A percentile compares a stretch with the other conserved stretches of the same genome.
These are phyloP conservation scores for Aspergillus coremiiformis DNA, from an alignment of 495 filamentous ascomycete genomes.

Conservation along the genomic window DNA sequence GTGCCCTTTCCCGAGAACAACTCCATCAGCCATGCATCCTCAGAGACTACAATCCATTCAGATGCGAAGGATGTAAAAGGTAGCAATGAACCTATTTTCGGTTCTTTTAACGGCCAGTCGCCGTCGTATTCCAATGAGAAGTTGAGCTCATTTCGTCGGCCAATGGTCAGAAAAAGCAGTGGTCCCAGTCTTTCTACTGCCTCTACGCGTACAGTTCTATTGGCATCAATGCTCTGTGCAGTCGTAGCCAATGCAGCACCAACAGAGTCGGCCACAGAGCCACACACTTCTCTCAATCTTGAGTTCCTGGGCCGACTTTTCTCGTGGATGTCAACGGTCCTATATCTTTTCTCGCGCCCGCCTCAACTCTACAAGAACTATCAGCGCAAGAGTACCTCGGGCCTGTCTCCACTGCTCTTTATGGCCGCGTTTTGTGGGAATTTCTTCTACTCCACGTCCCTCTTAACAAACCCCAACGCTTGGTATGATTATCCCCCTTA, in stretches of 20 bases:
- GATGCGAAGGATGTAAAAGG: slow-evolving; percentile 28
- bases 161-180: slow-evolving; percentile 19
- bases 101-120: slow-evolving; percentile 16
- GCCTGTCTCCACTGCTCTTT: slow-evolving; percentile 62
- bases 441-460: slow-evolving; percentile 60
- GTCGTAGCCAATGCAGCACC: slow-evolving; percentile 38
- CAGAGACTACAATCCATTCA: slow-evolving; percentile 14
- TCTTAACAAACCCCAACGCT: slow-evolving; percentile 61
- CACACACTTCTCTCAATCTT: slow-evolving; percentile 22
- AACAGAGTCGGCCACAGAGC: slow-evolving; percentile 16
- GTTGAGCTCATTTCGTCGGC: slow-evolving; percentile 25
- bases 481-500: slow-evolving; percentile 55
- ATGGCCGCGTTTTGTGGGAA: slow-evolving; percentile 67
- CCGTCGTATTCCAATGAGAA: slow-evolving; percentile 39
- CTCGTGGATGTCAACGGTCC: slow-evolving; percentile 58
- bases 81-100: slow-evolving; percentile 18
- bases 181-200: slow-evolving; percentile 26
- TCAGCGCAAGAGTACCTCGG: slow-evolving; percentile 57
- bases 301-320: slow-evolving; percentile 49
- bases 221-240: slow-evolving; percentile 41
- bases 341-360: slow-evolving; percentile 64
- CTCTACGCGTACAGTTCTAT: slow-evolving; percentile 38
- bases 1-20: slow-evolving; percentile 21
- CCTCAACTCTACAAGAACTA: slow-evolving; percentile 67
- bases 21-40: slow-evolving; percentile 7